These are phyloP conservation scores for Lolium multiflorum DNA, from an alignment of 176 grass and related monocot genomes.

Conservation along the genomic window DNA sequence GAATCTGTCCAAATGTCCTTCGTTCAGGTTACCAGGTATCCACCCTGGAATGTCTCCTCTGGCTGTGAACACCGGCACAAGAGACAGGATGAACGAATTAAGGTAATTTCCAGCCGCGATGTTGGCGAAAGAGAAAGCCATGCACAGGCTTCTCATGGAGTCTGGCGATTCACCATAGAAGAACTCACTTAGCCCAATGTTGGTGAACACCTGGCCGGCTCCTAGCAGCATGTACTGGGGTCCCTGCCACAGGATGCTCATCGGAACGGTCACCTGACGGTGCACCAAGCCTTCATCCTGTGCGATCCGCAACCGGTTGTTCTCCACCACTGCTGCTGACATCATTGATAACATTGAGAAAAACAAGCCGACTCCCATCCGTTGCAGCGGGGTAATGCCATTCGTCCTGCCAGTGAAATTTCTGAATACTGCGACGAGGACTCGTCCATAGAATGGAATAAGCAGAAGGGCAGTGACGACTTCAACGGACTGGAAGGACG, in stretches of 20 bases:
- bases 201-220: slow-evolving; percentile 52
- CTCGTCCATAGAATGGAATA: slow-evolving; percentile 54
- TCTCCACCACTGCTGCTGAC: slow-evolving; percentile 59
- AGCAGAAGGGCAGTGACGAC: slow-evolving; percentile 40
- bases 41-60: slow-evolving; percentile 48
- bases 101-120: slow-evolving; percentile 50
- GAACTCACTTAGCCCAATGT: slow-evolving; percentile 51
- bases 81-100: slow-evolving; percentile 56
- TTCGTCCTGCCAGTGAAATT: slow-evolving; percentile 51
- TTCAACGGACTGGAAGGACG: slow-evolving; percentile 31
- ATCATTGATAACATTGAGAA: slow-evolving; percentile 57
- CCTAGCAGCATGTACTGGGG: slow-evolving; percentile 64
- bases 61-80: slow-evolving; percentile 47
- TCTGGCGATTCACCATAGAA: slow-evolving; percentile 67
- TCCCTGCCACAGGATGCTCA: slow-evolving; percentile 66
- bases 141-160: slow-evolving; percentile 57
- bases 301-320: slow-evolving; percentile 34
- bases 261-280: slow-evolving; percentile 35
- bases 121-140: slow-evolving; percentile 49
- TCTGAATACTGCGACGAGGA: slow-evolving; percentile 53
- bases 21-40: slow-evolving; percentile 67
- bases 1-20: slow-evolving; percentile 64
- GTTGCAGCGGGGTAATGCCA: slow-evolving; percentile 58
- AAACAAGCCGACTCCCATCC: slow-evolving; percentile 51
- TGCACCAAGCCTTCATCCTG: slow-evolving; percentile 34